Conservation (phyloP, 768 basidiomycete genomes). For the Leccinum olivaceopallidum region DNA sequence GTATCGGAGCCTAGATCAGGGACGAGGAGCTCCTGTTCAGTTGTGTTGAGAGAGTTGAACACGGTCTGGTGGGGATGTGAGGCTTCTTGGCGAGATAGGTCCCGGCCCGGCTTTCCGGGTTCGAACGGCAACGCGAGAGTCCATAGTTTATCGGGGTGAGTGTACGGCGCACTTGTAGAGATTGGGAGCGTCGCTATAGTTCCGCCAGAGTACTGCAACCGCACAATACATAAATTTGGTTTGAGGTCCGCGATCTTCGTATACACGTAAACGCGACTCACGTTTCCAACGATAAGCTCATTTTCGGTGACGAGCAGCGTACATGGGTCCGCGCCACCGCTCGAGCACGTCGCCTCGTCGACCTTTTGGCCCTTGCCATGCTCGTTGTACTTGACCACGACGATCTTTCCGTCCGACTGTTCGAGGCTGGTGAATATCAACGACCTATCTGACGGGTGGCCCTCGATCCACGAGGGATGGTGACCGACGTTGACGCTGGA, state of each 20-base stretch:
- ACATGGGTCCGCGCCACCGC: slow-evolving; percentile 65
- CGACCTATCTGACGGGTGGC: slow-evolving; percentile 54
- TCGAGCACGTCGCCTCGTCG: slow-evolving; percentile 41
- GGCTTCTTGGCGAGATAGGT: slow-evolving; percentile 62
- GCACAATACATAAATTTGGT: neutral
- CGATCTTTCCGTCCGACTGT: slow-evolving; percentile 61
- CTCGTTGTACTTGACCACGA: slow-evolving; percentile 58
- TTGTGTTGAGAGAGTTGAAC: slow-evolving; percentile 40
- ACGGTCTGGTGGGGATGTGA: slow-evolving; percentile 80
- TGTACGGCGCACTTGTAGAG: slow-evolving; percentile 46
- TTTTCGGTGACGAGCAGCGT: slow-evolving; percentile 57
- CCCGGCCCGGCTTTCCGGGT: slow-evolving; percentile 54
- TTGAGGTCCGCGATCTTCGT: neutral
- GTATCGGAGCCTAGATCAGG: slow-evolving; percentile 78
- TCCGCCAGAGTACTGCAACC: slow-evolving; percentile 66
- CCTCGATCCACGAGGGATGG: slow-evolving; percentile 78
- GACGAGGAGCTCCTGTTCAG: slow-evolving; percentile 59
- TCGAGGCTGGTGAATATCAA: slow-evolving; percentile 69
- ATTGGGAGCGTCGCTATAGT: slow-evolving; percentile 57
- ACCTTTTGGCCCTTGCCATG: slow-evolving; percentile 47
- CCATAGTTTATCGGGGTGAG: slow-evolving; percentile 36
- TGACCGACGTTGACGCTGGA: slow-evolving; percentile 52
- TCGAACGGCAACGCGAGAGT: slow-evolving; percentile 42
- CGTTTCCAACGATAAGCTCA: slow-evolving; percentile 70
- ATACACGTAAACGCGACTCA: slow-evolving; percentile 39